These are phyloP conservation scores for Aspergillus saccharolyticus DNA, from an alignment of 495 filamentous ascomycete genomes.

Conservation along the genomic window DNA sequence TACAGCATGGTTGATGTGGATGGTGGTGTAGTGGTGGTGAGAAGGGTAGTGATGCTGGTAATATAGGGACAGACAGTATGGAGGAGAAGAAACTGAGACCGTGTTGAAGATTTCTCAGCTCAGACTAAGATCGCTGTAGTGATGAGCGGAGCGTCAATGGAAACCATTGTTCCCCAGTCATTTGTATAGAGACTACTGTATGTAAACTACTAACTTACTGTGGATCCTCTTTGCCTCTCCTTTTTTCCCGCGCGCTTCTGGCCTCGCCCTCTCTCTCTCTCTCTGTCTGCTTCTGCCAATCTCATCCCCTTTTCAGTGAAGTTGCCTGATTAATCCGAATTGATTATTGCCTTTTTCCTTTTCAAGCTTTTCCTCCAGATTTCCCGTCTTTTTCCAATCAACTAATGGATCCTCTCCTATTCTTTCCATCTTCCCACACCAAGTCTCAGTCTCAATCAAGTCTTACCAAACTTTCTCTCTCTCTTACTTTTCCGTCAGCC, in stretches of 20 bases:
- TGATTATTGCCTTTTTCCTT: neutral
- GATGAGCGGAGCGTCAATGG: neutral
- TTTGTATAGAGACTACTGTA: neutral
- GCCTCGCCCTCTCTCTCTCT: slow-evolving; percentile 6
- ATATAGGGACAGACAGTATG: neutral
- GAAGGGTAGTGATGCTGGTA: neutral
- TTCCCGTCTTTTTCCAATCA: neutral
- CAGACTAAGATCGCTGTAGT: too few species aligned
- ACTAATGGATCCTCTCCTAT: neutral
- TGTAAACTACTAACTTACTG: too few species aligned
- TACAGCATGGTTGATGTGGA: neutral
- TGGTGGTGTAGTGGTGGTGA: neutral
- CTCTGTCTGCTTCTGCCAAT: neutral
- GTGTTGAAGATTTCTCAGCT: too few species aligned
- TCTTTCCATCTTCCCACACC: neutral
- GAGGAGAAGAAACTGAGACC: neutral
- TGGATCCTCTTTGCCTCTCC: slow-evolving; percentile 1
- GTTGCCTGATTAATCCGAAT: neutral
- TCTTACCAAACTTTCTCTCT: neutral
- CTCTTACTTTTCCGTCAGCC: too few species aligned
- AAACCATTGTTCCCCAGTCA: neutral
- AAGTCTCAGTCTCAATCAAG: neutral
- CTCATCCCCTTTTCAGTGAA: neutral
- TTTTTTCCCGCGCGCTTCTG: slow-evolving; percentile 3
- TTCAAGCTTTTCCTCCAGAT: neutral